phyloP scores from a whole-genome alignment of 148 eudicot genomes.

The Nyssa sinensis region DNA sequence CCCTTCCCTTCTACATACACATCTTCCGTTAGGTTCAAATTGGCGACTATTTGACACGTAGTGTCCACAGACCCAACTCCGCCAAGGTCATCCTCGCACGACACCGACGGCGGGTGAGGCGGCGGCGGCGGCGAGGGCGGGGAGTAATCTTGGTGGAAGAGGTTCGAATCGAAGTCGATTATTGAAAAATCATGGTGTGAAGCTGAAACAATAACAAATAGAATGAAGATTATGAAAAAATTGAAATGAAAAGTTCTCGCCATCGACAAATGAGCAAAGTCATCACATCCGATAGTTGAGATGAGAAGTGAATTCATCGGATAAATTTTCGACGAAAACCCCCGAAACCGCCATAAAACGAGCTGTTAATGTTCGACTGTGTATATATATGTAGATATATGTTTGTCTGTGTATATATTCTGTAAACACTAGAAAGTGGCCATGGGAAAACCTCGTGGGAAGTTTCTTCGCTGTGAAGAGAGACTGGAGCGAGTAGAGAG shows the following conservation, averaged over 20 bases:
- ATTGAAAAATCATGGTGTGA: slow-evolving; percentile 16
- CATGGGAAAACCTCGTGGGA: background rate
- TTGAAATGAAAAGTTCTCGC: slow-evolving; percentile 10
- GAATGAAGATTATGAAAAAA: background rate
- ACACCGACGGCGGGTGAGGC: slow-evolving; percentile 79
- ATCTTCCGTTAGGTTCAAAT: slow-evolving; percentile 61
- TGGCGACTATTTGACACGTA: slow-evolving; percentile 71
- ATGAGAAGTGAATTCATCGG: slow-evolving; percentile 24
- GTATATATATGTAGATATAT: background rate
- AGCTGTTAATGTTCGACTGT: background rate
- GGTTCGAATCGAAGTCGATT: slow-evolving; percentile 15
- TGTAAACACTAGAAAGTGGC: background rate
- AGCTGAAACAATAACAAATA: background rate
- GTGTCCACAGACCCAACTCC: slow-evolving; percentile 82
- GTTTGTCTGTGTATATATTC: background rate
- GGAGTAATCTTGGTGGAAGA: slow-evolving; percentile 62
- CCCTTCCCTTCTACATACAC: slow-evolving; percentile 86
- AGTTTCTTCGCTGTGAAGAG: background rate
- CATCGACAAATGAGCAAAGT: slow-evolving; percentile 25
- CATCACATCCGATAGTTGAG: slow-evolving; percentile 23
- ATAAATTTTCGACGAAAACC: background rate
- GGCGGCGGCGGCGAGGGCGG: slow-evolving; percentile 97
- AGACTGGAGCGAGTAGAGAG: background rate
- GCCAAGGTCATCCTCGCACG: slow-evolving; percentile 79
- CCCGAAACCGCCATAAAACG: background rate